Evolutionary conservation across 2,329 filamentous ascomycete species (phyloP), one percentile per base, ranked within the genome.

Genomic region (Cordyceps javanica): DNA sequence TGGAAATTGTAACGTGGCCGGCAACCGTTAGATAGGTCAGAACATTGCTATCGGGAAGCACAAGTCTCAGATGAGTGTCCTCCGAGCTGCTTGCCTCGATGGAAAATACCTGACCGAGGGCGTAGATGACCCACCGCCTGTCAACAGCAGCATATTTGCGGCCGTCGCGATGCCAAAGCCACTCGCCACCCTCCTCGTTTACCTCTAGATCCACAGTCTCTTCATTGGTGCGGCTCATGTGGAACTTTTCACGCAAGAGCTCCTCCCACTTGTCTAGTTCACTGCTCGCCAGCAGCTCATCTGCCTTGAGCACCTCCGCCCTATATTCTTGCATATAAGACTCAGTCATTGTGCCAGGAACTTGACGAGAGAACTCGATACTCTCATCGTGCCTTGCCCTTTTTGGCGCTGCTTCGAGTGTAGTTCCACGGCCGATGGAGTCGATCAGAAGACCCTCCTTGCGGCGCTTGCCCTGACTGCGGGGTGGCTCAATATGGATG

Each of bases 371-470:
- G 50, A 75, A 74, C 52, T 70, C 69, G 5, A 60, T 52, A 7
- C 67, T 58, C 2, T 65, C 66, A 5, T 71, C 70, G 32, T 63
- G 64, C 60, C 69, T 69, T 5, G 57, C 59, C 48, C 66, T 71
- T 60, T 75, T 73, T 6, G 66, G 54, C 19, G 69, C 62, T 39
- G 73, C 63, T 62, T 75, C 73, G 4, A 73, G 65, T 11, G 72
- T 70, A 1, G 76, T 73, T 3, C 87, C 88, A 60, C 86, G 86
- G 2, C 88, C 87, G 55, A 92, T 82, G 0, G 88, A 88, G 66
- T 92, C 88, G 34, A 89, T 87, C 26, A 92, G 73, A 8, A 89
- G 75, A 9, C 87, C 86, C 53, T 83, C 79, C 39, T 80, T 80
- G 38, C 80, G 76, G 69, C 82, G 80, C 61, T 77, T 80, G 59